phyloP scores from a whole-genome alignment of 106 monocot genomes.

The Dioscorea dumetorum region DNA sequence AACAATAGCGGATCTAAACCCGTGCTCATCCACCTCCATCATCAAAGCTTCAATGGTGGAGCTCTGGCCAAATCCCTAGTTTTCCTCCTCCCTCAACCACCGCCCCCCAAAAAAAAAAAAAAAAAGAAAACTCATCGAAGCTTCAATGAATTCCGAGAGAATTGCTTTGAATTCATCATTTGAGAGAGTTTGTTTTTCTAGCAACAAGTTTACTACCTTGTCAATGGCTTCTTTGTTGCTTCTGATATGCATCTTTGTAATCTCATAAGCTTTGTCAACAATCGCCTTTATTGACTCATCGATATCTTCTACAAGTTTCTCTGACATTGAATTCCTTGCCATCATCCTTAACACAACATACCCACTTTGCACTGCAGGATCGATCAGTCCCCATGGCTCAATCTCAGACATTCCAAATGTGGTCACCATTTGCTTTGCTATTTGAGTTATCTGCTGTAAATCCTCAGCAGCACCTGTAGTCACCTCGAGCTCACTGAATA shows the following conservation, averaged over 20 bases:
- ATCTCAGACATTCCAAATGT: conserved; percentile 67
- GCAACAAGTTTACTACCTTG: conserved; percentile 25
- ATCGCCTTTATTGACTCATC: conserved; percentile 34
- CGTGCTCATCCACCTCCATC: too few relatives aligned
- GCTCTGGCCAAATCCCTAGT: too few relatives aligned
- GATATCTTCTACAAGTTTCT: conserved; percentile 45
- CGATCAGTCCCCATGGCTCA: conserved; percentile 52
- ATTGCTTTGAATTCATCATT: conserved; percentile 42
- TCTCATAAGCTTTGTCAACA: conserved; percentile 34
- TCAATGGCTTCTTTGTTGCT: conserved; percentile 35
- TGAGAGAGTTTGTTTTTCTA: conserved; percentile 37
- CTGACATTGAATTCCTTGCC: conserved; percentile 47
- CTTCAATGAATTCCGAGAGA: conserved; percentile 26
- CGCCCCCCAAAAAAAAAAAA: too few relatives aligned
- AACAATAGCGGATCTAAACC: too few relatives aligned
- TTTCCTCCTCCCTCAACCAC: too few relatives aligned
- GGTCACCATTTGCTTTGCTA: conserved; percentile 66
- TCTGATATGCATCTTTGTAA: conserved; percentile 33
- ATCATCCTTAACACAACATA: conserved; percentile 39
- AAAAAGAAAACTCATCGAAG: too few relatives aligned
- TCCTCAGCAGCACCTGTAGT: conserved; percentile 76
- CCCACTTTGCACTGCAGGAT: conserved; percentile 35
- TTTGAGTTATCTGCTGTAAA: conserved; percentile 57
- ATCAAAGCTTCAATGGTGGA: too few relatives aligned
- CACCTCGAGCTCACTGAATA: conserved; percentile 59